Evolutionary conservation across 768 basidiomycete genomes (phyloP), one percentile per base, ranked within the genome.

Genomic region (Lentinula lateritia): DNA sequence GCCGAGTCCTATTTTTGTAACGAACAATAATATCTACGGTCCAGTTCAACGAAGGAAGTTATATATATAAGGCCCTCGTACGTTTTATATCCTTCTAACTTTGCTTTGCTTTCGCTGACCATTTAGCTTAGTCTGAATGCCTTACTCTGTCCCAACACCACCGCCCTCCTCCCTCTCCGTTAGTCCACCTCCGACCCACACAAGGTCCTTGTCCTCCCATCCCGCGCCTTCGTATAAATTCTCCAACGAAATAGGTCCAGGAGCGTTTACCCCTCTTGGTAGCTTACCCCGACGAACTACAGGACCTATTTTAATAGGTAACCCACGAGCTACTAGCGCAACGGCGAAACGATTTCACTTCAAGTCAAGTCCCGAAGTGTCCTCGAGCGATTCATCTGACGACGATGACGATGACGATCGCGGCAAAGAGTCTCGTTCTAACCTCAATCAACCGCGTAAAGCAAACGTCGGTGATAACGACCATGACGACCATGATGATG

Each of bases 261-360:
- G 83, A 62, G 77, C 84, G 20, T 84, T 85, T 60, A 73, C 74
- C 16, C 71, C 80, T 10, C 73, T 86, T 50, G 76, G 77, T 32
- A 53, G 66, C 16, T 78, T 85, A 39, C 85, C 84, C 52, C 75
- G 74, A 34, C 73, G 78, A 66, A 71, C 15, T 55, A 60, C 52
- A 18, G 50, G 53, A 55, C 69, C 63, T 69, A 70, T 68, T 63
- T 58, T 60, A 52, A 67, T 64, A 52, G 43, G 58, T 50, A 53
- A 66, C n/a, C 35, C 62, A 0, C 20, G 16, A 7, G 56, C 63
- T 9, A 54, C 61, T 9, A 48, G 50, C 50, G 36, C 69, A 52
- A 28, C 67, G 41, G 12, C 59, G 58, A 38, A 42, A 56, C 52
- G 70, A 9, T 78, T 79, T 66, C 78, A 78, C 61, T 70, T 78